These are phyloP conservation scores for Inga laurina DNA, from an alignment of 306 rosid species.

Conservation along the genomic window DNA sequence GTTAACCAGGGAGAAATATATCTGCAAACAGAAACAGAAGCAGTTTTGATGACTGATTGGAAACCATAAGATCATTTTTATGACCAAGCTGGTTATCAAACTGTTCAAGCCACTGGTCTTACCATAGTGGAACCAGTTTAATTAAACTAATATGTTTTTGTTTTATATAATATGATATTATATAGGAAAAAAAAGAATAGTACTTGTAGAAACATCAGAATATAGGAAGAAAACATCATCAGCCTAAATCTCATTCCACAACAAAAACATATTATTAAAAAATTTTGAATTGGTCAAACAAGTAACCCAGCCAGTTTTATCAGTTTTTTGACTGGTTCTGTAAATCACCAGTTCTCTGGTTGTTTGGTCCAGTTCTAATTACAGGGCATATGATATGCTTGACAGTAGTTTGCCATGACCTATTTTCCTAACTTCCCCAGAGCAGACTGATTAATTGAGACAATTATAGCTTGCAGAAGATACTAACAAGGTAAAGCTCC, in stretches of 20 bases:
- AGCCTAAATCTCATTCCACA: background rate
- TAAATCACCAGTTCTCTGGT: background rate
- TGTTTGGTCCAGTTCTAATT: background rate
- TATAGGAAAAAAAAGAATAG: background rate
- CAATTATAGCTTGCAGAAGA: conserved; percentile 30
- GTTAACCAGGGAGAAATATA: conserved; percentile 8
- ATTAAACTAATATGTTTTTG: background rate
- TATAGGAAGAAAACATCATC: background rate
- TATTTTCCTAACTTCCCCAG: background rate
- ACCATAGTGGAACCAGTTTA: background rate
- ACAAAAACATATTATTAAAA: background rate
- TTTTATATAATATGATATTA: background rate
- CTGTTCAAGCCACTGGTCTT: background rate
- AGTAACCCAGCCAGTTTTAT: background rate
- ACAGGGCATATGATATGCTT: background rate
- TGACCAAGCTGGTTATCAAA: background rate
- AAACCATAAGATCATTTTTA: background rate
- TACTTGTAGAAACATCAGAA: background rate
- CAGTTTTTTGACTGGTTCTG: background rate
- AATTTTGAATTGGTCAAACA: background rate
- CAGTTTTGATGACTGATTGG: background rate
- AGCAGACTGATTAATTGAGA: conserved; percentile 4
- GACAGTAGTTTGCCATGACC: background rate
- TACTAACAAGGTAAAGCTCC: conserved; percentile 80
- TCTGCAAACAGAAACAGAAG: background rate